phyloP scores from a whole-genome alignment of 2,329 filamentous ascomycete genomes.

The Fusarium poae region DNA sequence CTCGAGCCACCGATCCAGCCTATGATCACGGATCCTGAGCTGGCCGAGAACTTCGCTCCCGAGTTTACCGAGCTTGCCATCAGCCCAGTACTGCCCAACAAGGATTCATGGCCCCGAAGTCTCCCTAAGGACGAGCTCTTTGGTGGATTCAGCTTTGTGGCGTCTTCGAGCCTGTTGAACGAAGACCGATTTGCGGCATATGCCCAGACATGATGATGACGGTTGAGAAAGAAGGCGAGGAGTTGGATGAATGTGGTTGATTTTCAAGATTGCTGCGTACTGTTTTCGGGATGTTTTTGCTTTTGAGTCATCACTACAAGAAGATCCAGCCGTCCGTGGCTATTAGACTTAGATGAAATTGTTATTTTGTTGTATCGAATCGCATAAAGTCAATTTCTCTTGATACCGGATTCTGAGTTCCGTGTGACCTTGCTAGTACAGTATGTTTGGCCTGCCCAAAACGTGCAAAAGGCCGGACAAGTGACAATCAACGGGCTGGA shows the following conservation, averaged over 20 bases:
- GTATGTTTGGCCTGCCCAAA: conserved; percentile 5
- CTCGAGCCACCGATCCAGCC: conserved; percentile 90
- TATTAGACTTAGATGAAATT: conserved; percentile 2
- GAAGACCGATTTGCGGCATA: conserved; percentile 57
- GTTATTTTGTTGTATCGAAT: conserved; percentile 3
- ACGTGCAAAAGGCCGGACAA: conserved; percentile 1
- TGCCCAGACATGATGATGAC: conserved; percentile 35
- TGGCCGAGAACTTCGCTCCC: conserved; percentile 95
- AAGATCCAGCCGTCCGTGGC: conserved; percentile 3
- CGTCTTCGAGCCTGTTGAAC: conserved; percentile 69
- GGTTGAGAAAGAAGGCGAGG: conserved; percentile 7
- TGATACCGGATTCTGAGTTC: neutral
- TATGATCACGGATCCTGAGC: conserved; percentile 92
- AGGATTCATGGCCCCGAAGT: conserved; percentile 57
- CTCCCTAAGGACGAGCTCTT: conserved; percentile 68
- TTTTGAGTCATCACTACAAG: conserved; percentile 8
- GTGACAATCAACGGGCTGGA: conserved; percentile 1
- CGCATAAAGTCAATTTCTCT: neutral
- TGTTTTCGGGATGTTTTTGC: conserved; percentile 19
- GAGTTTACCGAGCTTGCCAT: conserved; percentile 91
- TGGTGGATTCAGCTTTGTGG: conserved; percentile 74
- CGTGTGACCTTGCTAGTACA: neutral
- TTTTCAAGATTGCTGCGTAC: conserved; percentile 15
- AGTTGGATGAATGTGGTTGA: conserved; percentile 10
- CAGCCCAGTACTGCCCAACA: conserved; percentile 73